Conservation (phyloP, 345 rosid genomes). For the Turritis glabra region DNA sequence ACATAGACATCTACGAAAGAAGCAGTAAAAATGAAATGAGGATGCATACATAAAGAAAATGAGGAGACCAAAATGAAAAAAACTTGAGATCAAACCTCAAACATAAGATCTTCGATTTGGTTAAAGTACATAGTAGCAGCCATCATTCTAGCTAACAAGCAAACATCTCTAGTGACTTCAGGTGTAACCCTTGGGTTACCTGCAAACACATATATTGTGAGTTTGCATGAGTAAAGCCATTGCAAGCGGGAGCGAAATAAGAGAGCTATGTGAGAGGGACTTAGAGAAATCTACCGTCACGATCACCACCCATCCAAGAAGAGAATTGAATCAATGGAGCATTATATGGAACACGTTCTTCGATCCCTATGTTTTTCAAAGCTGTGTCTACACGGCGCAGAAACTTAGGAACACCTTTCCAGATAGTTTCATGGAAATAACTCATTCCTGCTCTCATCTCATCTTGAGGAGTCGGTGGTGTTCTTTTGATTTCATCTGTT, state of each 20-base stretch:
- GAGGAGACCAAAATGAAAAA: background rate
- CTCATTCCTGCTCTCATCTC: slow-evolving; percentile 99
- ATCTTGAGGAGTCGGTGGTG: slow-evolving; percentile 98
- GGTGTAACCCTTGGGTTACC: slow-evolving; percentile 99
- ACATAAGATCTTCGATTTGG: slow-evolving; percentile 96
- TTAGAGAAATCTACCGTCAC: slow-evolving; percentile 63
- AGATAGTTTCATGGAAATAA: slow-evolving; percentile 97
- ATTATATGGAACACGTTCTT: slow-evolving; percentile 92
- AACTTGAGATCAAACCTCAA: slow-evolving; percentile 58
- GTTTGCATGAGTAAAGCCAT: background rate
- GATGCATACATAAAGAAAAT: background rate
- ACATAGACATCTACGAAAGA: slow-evolving; percentile 82
- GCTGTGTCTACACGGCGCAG: slow-evolving; percentile 97
- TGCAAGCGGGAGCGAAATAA: background rate
- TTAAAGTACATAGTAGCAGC: slow-evolving; percentile 91
- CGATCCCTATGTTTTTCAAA: slow-evolving; percentile 89
- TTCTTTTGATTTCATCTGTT: slow-evolving; percentile 96
- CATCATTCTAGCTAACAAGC: slow-evolving; percentile 98
- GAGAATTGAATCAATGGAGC: slow-evolving; percentile 98
- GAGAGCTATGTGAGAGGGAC: background rate
- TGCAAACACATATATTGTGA: slow-evolving; percentile 35
- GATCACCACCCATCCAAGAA: slow-evolving; percentile 99
- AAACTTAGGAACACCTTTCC: slow-evolving; percentile 99
- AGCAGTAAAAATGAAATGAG: background rate
- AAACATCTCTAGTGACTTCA: slow-evolving; percentile 98